These are phyloP conservation scores for Fusarium beomiforme DNA, from an alignment of 2,329 filamentous ascomycete genomes.

Conservation along the genomic window DNA sequence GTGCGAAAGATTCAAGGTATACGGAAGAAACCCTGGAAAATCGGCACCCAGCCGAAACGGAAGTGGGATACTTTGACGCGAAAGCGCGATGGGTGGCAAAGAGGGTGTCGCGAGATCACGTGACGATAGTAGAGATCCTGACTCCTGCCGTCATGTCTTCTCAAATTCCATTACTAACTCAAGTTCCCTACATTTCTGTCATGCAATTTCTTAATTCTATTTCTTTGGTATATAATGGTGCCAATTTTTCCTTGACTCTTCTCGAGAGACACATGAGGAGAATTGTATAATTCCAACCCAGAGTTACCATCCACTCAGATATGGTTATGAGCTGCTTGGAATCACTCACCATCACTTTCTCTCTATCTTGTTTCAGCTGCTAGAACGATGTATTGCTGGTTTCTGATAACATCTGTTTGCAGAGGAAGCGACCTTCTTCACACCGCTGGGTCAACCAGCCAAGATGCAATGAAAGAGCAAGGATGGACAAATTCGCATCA, in stretches of 20 bases:
- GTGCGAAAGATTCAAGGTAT: neutral
- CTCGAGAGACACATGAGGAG: neutral
- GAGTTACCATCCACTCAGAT: neutral
- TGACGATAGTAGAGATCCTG: conserved; percentile 21
- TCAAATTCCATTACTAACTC: no score
- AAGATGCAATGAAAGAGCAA: conserved; percentile 36
- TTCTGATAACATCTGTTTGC: neutral
- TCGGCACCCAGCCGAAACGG: neutral
- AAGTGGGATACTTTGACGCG: conserved; percentile 39
- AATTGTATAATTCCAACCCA: no score
- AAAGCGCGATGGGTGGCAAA: conserved; percentile 31
- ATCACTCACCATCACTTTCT: neutral
- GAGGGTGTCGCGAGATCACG: conserved; percentile 47
- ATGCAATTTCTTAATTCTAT: neutral
- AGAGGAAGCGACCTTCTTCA: conserved; percentile 21
- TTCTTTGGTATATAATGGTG: no score
- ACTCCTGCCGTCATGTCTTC: no score
- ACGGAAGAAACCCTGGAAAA: neutral
- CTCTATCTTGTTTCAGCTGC: neutral
- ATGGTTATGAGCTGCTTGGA: neutral
- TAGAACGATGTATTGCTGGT: neutral
- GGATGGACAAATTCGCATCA: conserved; percentile 17
- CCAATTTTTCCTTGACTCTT: neutral
- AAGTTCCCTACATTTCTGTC: no score
- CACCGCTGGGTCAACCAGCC: conserved; percentile 37